Evolutionary conservation across 2,329 filamentous ascomycete genomes (phyloP).

Genomic region (Cucurbitaria berberidis): DNA sequence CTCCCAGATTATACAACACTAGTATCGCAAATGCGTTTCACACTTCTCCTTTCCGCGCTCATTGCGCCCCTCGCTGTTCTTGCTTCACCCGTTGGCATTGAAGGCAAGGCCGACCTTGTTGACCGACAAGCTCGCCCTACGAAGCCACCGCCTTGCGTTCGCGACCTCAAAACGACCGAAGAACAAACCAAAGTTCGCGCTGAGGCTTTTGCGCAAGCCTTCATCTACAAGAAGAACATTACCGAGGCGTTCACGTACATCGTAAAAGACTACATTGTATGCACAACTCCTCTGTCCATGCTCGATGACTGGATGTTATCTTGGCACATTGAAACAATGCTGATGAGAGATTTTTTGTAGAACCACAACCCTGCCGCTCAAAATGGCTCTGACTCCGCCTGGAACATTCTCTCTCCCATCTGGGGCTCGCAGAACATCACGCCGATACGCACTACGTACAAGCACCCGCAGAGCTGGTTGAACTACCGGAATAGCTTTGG

Average conservation of each 20-base stretch:
- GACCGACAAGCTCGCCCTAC: constrained; percentile 19
- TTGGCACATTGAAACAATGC: not conserved
- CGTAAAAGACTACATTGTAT: constrained; percentile 34
- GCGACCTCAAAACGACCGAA: constrained; percentile 16
- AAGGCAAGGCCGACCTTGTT: constrained; percentile 3
- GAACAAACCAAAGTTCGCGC: constrained; percentile 21
- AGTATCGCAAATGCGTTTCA: constrained; percentile 24
- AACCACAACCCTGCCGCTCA: constrained; percentile 39
- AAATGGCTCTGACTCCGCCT: constrained; percentile 39
- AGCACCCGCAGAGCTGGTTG: constrained; percentile 32
- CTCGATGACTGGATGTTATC: not conserved
- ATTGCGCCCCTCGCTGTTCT: constrained; percentile 20
- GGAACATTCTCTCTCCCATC: constrained; percentile 32
- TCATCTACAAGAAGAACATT: constrained; percentile 38
- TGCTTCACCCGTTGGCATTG: constrained; percentile 17
- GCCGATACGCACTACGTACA: constrained; percentile 29
- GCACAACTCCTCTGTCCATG: not conserved
- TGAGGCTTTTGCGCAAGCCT: constrained; percentile 34
- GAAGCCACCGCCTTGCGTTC: constrained; percentile 36
- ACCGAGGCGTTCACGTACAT: constrained; percentile 39
- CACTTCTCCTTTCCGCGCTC: constrained; percentile 17
- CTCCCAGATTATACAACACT: not conserved
- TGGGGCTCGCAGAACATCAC: constrained; percentile 32
- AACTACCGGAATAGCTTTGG: constrained; percentile 34
- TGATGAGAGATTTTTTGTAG: not conserved